Evolutionary conservation across 129 eudicot genomes (phyloP), one percentile per base, ranked within the genome.

Genomic region (Kitagawia praeruptora): DNA sequence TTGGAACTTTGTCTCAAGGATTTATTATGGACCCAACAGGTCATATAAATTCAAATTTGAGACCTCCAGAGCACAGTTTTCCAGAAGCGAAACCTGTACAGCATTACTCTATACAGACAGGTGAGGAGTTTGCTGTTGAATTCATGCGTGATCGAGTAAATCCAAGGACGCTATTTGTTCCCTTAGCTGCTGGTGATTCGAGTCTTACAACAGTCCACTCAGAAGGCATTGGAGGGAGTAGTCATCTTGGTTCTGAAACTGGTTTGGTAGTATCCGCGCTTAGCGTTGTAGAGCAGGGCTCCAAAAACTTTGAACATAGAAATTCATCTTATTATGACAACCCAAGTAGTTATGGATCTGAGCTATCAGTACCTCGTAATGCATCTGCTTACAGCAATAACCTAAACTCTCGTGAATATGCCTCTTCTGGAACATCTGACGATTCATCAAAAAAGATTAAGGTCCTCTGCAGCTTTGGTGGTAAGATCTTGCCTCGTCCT

Each of bases 81-180:
- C 69, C 87, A 47, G 90, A 87, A 85, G 80, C 81, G 75, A 91
- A 86, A 75, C 96, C 89, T 27, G 97, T 88, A 48, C 87, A 45
- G 40, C 89, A 93, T 85, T 93, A 74, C 85, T 93, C 98, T 61
- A 91, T 93, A 77, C 97, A 89, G 88, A 93, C 98, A 28, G 98
- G 98, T 40, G 98, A 93, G 86, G 98, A 93, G 81, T 93, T 93
- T 77, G 83, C 98, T 77, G 85, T 89, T 77, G 98, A 93, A 78
- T 93, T 93, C 75, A 93, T 93, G 98, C 88, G 93, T 85, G 98
- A 93, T 63, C 88, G 98, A 16, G 90, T 88, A 15, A 89, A 84
- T 80, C 97, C 97, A 72, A 89, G 81, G 85, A 82, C 67, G 76
- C 87, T 90, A n/a, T 78, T 83, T 58, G 38, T 81, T 77, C 89